Evolutionary conservation across 2,329 filamentous ascomycete genomes (phyloP), one percentile per base, ranked within the genome.

Genomic region (Calonectria pauciramosa): DNA sequence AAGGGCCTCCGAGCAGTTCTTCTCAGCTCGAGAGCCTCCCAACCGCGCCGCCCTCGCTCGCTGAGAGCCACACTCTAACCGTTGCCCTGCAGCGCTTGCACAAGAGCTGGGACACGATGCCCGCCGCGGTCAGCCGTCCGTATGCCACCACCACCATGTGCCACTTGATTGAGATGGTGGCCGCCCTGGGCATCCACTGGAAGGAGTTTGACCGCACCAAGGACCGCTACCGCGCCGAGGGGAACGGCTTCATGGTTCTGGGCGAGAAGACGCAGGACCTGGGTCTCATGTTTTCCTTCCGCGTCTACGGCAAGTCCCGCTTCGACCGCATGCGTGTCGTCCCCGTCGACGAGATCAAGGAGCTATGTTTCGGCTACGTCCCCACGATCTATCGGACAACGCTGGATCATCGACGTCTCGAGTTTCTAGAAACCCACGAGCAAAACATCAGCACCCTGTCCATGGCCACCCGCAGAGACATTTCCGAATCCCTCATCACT

Each of bases 111-210:
- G 88, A 90, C 75, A 89, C 86, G 1, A 90, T 90, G 88, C 89
- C 89, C 1, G 70, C 83, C 1, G 83, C 84, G 38, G 80, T 90
- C 65, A 86, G 84, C 44, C 88, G 88, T 44, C 89, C 89, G 0
- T 90, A 89, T 65, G 89, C 88, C 3, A 90, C 88, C 0, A 90
- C 87, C 0, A 89, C 89, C n/a, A 89, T 91, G 74, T 90, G 87
- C 70, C 90, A 91, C 76, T 81, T 91, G 4, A 82, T 91, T 36
- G 90, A 91, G 83, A 88, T 91, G 73, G 85, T 89, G 32, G 88
- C 88, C 6, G 87, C 89, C 72, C 82, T 91, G 20, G 89, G 90
- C 10, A 85, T 92, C 10, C 87, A 92, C 81, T 92, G 90, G 90
- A 90, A 89, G 75, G 88, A 90, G 69, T 92, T 92, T 76, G 88